Conservation (phyloP, 306 rosid genomes). For the Phaseolus lunatus region DNA sequence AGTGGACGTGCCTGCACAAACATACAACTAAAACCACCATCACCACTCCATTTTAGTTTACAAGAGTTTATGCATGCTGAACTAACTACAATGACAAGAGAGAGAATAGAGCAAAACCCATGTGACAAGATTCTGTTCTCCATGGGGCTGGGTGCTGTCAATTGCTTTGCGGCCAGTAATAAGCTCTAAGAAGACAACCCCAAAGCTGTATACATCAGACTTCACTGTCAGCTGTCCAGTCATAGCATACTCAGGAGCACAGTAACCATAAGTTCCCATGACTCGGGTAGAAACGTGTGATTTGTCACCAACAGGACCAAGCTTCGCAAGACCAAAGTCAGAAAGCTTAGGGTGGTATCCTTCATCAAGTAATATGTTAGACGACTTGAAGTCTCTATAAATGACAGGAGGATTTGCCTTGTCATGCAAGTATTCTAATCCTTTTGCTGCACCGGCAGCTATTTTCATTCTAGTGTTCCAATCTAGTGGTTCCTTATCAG, state of each 20-base stretch:
- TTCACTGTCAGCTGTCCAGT: conserved; percentile 91
- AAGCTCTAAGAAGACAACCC: conserved; percentile 89
- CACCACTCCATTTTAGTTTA: conserved; percentile 27
- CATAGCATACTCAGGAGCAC: conserved; percentile 97
- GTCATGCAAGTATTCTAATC: conserved; percentile 89
- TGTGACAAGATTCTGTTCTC: conserved; percentile 88
- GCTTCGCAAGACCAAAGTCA: conserved; percentile 96
- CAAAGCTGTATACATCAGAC: conserved; percentile 90
- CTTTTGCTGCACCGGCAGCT: conserved; percentile 92
- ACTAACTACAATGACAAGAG: conserved; percentile 31
- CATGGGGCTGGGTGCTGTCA: conserved; percentile 77
- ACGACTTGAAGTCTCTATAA: conserved; percentile 91
- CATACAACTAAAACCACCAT: conserved; percentile 25
- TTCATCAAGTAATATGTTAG: conserved; percentile 87
- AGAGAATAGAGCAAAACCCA: conserved; percentile 65
- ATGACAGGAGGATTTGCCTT: conserved; percentile 92
- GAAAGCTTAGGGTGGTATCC: conserved; percentile 89
- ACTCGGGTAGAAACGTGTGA: conserved; percentile 94
- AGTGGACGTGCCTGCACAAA: conserved; percentile 79
- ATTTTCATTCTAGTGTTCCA: conserved; percentile 94
- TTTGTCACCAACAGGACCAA: conserved; percentile 92
- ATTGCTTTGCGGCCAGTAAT: conserved; percentile 92
- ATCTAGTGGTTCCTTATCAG: conserved; percentile 81
- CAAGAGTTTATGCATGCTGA: not conserved
- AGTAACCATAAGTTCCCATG: conserved; percentile 95